A percentile compares a stretch with the other conserved stretches of the same genome.
phyloP scores from a whole-genome alignment of 495 filamentous ascomycete genomes.

The Trichoderma gamsii region DNA sequence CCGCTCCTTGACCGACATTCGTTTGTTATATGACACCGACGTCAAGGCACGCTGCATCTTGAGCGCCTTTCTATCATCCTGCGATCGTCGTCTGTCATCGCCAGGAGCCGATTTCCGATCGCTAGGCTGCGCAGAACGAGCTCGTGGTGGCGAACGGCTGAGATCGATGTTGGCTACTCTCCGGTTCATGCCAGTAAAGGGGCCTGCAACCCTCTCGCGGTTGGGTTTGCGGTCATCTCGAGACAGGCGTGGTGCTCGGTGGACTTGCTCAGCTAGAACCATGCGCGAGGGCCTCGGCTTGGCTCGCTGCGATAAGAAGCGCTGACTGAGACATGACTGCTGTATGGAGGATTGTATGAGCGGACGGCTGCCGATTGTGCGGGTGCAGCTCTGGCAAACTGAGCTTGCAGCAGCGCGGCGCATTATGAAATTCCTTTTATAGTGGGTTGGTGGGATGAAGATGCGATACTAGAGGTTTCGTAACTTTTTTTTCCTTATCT shows the following conservation, averaged over 20 bases:
- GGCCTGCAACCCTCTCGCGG: slow-evolving; percentile 44
- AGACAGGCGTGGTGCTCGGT: slow-evolving; percentile 37
- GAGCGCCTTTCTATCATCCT: slow-evolving; percentile 63
- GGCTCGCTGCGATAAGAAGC: slow-evolving; percentile 29
- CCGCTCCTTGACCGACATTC: slow-evolving; percentile 59
- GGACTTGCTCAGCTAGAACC: slow-evolving; percentile 70
- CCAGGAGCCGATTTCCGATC: slow-evolving; percentile 22
- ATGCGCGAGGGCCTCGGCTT: slow-evolving; percentile 61
- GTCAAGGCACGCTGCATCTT: slow-evolving; percentile 86
- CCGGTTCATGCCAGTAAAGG: slow-evolving; percentile 75
- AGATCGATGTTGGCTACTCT: slow-evolving; percentile 54
- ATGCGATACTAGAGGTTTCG: neutral
- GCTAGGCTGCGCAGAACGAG: slow-evolving; percentile 18
- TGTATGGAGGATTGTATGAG: neutral
- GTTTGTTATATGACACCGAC: slow-evolving; percentile 64
- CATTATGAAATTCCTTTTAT: neutral
- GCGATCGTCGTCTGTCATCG: slow-evolving; percentile 32
- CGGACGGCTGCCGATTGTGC: neutral
- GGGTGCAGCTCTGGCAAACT: slow-evolving; percentile 29
- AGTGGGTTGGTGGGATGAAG: slow-evolving; percentile 1
- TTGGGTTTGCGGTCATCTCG: slow-evolving; percentile 36
- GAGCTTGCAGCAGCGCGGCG: slow-evolving; percentile 22
- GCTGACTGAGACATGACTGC: slow-evolving; percentile 32
- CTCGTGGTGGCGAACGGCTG: slow-evolving; percentile 27
- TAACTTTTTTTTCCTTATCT: slow-evolving; percentile 6